These are phyloP conservation scores for Prosopis cineraria DNA, from an alignment of 306 rosid genomes.

Conservation along the genomic window DNA sequence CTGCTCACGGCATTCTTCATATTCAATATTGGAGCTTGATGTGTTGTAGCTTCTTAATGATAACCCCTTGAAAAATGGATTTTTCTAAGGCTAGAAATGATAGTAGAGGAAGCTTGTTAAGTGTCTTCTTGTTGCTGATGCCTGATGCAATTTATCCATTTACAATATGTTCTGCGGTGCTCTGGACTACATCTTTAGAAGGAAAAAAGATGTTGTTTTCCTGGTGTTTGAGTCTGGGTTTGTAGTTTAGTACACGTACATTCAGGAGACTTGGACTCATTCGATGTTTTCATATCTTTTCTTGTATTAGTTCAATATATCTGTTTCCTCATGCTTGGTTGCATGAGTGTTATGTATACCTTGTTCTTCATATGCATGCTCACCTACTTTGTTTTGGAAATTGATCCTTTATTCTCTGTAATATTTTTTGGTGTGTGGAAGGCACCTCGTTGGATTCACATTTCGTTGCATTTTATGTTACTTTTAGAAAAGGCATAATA, in stretches of 20 bases:
- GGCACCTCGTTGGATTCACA: neutral
- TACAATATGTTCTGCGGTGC: neutral
- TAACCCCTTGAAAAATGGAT: neutral
- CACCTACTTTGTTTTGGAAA: neutral
- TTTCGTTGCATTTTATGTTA: neutral
- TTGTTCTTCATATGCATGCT: neutral
- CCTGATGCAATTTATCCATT: neutral
- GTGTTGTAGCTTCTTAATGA: neutral
- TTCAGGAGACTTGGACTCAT: neutral
- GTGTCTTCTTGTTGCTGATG: neutral
- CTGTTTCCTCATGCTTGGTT: neutral
- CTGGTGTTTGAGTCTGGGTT: neutral
- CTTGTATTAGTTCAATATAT: neutral
- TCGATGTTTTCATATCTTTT: neutral
- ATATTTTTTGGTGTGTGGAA: no score
- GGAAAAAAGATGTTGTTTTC: neutral
- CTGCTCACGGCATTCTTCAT: neutral
- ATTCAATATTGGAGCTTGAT: neutral
- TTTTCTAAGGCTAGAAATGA: neutral
- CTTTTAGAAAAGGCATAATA: neutral
- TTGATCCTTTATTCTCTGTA: neutral
- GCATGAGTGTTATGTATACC: neutral
- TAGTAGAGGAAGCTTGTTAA: neutral
- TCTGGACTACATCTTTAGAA: neutral
- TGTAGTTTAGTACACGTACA: neutral